Evolutionary conservation across 495 filamentous ascomycete genomes (phyloP).

Genomic region (Glonium stellatum): DNA sequence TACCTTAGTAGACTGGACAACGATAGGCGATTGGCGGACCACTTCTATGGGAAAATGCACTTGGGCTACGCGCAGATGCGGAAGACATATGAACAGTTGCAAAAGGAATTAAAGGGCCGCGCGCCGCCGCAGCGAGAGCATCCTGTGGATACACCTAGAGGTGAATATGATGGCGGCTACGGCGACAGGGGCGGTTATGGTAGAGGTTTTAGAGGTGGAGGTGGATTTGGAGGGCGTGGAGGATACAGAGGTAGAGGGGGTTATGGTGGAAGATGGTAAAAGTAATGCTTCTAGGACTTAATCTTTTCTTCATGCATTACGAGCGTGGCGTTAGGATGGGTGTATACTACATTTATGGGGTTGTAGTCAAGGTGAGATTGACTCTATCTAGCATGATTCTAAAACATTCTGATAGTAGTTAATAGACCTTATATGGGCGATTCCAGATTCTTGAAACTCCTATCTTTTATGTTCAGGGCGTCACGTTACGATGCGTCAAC

Average conservation of each 20-base stretch:
- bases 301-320: not conserved
- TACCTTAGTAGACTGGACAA: slow-evolving; percentile 90
- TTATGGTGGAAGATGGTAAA: slow-evolving; percentile 16
- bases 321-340: slow-evolving; percentile 1
- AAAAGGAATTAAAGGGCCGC: slow-evolving; percentile 74
- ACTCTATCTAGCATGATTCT: too few relatives aligned
- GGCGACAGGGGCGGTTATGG: slow-evolving; percentile 21
- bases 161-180: slow-evolving; percentile 21
- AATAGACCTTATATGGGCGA: too few relatives aligned
- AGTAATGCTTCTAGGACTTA: not conserved
- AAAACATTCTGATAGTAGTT: too few relatives aligned
- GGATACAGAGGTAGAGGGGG: slow-evolving; percentile 26
- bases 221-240: slow-evolving; percentile 25
- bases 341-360: not conserved
- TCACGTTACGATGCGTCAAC: too few relatives aligned
- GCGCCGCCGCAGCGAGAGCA: slow-evolving; percentile 52
- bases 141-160: slow-evolving; percentile 16
- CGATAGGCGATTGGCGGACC: slow-evolving; percentile 85
- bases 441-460: too few relatives aligned
- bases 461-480: too few relatives aligned
- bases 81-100: slow-evolving; percentile 77
- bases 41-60: slow-evolving; percentile 99
- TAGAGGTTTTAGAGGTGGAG: slow-evolving; percentile 19
- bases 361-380: too few relatives aligned
- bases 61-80: slow-evolving; percentile 97